Evolutionary conservation across 2,329 filamentous ascomycete genomes (phyloP).

Genomic region (Leptographium galeiforme): DNA sequence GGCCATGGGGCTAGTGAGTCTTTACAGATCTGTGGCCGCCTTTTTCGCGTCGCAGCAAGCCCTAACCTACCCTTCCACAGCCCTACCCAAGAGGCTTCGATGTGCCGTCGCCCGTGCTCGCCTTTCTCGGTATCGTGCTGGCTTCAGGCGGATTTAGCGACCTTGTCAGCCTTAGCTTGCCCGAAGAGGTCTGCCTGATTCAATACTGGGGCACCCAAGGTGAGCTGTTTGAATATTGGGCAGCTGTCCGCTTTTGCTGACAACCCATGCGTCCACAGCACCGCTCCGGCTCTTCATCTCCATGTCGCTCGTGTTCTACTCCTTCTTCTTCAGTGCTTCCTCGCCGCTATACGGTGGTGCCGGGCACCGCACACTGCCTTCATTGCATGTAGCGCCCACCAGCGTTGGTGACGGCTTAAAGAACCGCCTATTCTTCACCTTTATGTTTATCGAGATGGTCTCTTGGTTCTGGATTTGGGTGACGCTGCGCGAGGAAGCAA

Average conservation of each 20-base stretch:
- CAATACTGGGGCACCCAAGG: constrained; percentile 57
- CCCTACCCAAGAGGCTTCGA: constrained; percentile 56
- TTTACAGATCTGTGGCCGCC: neutral
- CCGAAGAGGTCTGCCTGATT: constrained; percentile 50
- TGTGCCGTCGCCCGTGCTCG: constrained; percentile 54
- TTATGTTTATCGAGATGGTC: constrained; percentile 70
- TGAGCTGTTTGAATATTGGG: constrained; percentile 29
- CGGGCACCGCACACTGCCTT: constrained; percentile 17
- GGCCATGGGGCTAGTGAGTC: constrained; percentile 63
- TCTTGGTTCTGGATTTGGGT: constrained; percentile 80
- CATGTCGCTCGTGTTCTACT: constrained; percentile 48
- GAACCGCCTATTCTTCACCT: constrained; percentile 75
- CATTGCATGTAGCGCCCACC: constrained; percentile 24
- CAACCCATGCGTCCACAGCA: constrained; percentile 24
- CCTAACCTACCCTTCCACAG: constrained; percentile 21
- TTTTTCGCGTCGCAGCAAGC: neutral
- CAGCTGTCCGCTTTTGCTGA: neutral
- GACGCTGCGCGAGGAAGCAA: constrained; percentile 53
- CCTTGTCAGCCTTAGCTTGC: constrained; percentile 51
- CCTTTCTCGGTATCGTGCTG: constrained; percentile 58
- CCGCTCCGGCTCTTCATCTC: constrained; percentile 54
- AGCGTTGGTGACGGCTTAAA: constrained; percentile 57
- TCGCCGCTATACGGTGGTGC: constrained; percentile 33
- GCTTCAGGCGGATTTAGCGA: constrained; percentile 48
- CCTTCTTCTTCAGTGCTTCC: constrained; percentile 44